Conservation (phyloP, 2,329 filamentous ascomycete species). For the Lachnellula suecica region DNA sequence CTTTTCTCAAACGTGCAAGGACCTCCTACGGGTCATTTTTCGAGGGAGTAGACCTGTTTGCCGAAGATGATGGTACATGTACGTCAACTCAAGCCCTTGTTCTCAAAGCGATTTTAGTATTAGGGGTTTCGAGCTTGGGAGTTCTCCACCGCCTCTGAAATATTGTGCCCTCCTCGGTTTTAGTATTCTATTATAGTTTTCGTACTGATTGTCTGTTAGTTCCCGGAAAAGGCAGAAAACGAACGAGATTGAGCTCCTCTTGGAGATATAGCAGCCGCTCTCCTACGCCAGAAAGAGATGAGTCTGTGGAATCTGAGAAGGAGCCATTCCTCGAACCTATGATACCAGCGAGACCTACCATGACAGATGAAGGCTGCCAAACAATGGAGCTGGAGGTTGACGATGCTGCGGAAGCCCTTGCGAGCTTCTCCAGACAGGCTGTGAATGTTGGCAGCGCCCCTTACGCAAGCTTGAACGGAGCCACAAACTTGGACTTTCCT, state of each 20-base stretch:
- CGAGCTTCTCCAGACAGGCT: constrained; percentile 21
- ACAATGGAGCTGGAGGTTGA: constrained; percentile 36
- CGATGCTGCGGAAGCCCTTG: constrained; percentile 20
- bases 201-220: too few species aligned
- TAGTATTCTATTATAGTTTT: too few species aligned
- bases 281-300: constrained; percentile 59
- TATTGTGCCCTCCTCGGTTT: too few species aligned
- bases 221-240: constrained; percentile 64
- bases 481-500: background rate
- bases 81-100: too few species aligned
- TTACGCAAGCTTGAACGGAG: constrained; percentile 7
- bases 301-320: constrained; percentile 11
- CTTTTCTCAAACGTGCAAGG: constrained; percentile 72
- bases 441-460: constrained; percentile 17
- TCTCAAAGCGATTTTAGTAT: too few species aligned
- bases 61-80: constrained; percentile 66
- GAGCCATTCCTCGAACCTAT: constrained; percentile 16
- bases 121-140: too few species aligned
- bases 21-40: constrained; percentile 68
- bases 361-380: constrained; percentile 41
- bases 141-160: too few species aligned
- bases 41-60: constrained; percentile 58
- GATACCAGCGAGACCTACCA: constrained; percentile 24
- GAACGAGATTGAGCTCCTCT: constrained; percentile 62
- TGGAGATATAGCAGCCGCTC: constrained; percentile 77